phyloP scores from a whole-genome alignment of 441 rosid species.

The Pelargonium myrrhifolium region DNA sequence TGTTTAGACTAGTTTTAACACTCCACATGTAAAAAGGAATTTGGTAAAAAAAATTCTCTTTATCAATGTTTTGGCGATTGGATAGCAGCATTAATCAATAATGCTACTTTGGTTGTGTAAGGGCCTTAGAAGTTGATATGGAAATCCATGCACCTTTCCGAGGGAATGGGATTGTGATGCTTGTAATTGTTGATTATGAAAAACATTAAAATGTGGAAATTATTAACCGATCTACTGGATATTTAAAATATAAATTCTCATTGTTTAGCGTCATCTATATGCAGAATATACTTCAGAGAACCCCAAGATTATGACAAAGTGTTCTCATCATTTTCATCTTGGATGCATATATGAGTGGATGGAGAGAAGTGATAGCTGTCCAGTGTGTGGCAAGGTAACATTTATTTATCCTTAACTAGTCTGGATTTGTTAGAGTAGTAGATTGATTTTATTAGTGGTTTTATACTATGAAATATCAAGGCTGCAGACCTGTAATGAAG shows the following conservation, averaged over 20 bases:
- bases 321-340: constrained; percentile 69
- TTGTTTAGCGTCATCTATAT: neutral
- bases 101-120: neutral
- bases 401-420: neutral
- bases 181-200: too few species aligned
- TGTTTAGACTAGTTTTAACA: neutral
- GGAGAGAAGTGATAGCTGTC: constrained; percentile 75
- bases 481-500: neutral
- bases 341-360: constrained; percentile 77
- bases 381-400: constrained; percentile 76
- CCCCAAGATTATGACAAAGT: constrained; percentile 57
- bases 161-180: too few species aligned
- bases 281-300: constrained; percentile 66
- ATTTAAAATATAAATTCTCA: neutral
- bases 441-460: neutral
- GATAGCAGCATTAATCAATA: neutral
- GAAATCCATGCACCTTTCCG: neutral
- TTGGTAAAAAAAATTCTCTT: too few species aligned
- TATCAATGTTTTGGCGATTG: neutral
- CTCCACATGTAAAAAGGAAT: too few species aligned
- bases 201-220: neutral
- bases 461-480: neutral
- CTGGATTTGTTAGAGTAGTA: neutral
- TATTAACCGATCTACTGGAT: constrained; percentile 1
- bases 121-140: neutral